Base-by-base conservation (phyloP, 441 rosid species). In the Raphanus hybrid region DNA sequence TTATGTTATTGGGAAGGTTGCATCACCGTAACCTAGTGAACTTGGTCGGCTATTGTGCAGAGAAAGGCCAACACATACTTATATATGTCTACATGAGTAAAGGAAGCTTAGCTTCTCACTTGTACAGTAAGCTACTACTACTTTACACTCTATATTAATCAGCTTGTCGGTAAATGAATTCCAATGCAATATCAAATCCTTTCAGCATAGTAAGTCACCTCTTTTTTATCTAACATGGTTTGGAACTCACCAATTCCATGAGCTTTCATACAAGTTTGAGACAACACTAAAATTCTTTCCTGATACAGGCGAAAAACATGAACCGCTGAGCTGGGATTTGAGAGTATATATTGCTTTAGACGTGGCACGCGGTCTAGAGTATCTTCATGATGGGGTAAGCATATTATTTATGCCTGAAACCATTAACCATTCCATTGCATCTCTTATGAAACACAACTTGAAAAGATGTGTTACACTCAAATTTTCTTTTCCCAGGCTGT, bases 361-460 rank as follows among this genome's bases (percentile, higher is more conserved):
- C 54, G 96, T 93, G 34, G 97, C 99, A 50, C 89, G 98, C 67
- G 98, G 98, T 57, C 84, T 93, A 82, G 99, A 96, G 84, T 96
- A 96, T 89, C 98, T 96, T 82, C 99, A 96, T 70, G 98, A 96
- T 70, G 99, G 99, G 89, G 99, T 96, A 88, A 80, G 79, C 67
- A 35, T 12, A 4, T 45, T 61, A 20, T 16, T 52, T 6, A 52
- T 7, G 54, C 58, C 58, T 73, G 26, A 69, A 61, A 48, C 50
- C 34, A 8, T 62, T 23, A 10, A 63, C 50, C 48, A 69, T 64
- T 64, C 18, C 1, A 35, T 63, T 82, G 64, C 65, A 43, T 65
- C 14, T 76, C 58, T 43, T 11, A 7, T 5, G n/a, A 73, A 62
- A 15, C 39, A 8, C 15, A 67, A 64, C 29, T 18, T 20, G 7